Evolutionary conservation across 192 early-diverging fungal species (phyloP), one percentile per base, ranked within the genome.

Genomic region (Coemansia sp.): DNA sequence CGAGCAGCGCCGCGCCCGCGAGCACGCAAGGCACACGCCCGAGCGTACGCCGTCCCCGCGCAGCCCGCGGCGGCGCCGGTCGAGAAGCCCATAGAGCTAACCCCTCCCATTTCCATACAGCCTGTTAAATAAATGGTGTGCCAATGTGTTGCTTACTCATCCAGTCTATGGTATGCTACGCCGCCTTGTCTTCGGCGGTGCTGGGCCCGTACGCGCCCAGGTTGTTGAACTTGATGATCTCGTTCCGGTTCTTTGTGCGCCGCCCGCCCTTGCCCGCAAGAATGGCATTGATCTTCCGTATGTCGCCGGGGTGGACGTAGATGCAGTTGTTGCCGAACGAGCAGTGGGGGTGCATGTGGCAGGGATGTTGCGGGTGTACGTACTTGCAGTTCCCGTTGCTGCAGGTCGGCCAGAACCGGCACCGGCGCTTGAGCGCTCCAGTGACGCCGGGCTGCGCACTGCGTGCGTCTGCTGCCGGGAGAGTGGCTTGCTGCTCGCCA

Each of bases 371-470:
- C 30, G 70, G 70, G 30, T 74, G 70, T 18, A 38, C 29, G 34
- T 74, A 74, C 53, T 74, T 74, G 70, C 70, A 74, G 35, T 59
- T 62, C 21, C 52, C 50, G 51, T 66, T 74, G 47, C 49, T 74
- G 51, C 70, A 74, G 28, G 44, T 60, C 5, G 70, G 70, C 70
- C 70, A 74, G 63, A 74, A 74, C 35, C 59, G 49, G 50, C 70
- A 74, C 39, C 70, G 52, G 33, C 59, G 60, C 40, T 55, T 64
- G 33, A 32, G 18, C 16, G 38, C 18, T 43, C 40, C 26, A 11
- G 25, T 11, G 36, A 19, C 23, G 5, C 29, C 12, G 19, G 29
- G 23, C 31, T 35, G 43, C 19, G n/a, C n/a, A n/a, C n/a, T n/a
- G n/a, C n/a, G n/a, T n/a, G n/a, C n/a, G n/a, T n/a, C n/a, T n/a